Percentiles rank a stretch among this genome's conserved stretches.
phyloP scores from a whole-genome alignment of 768 basidiomycete species.

The Pleurotus platypus region DNA sequence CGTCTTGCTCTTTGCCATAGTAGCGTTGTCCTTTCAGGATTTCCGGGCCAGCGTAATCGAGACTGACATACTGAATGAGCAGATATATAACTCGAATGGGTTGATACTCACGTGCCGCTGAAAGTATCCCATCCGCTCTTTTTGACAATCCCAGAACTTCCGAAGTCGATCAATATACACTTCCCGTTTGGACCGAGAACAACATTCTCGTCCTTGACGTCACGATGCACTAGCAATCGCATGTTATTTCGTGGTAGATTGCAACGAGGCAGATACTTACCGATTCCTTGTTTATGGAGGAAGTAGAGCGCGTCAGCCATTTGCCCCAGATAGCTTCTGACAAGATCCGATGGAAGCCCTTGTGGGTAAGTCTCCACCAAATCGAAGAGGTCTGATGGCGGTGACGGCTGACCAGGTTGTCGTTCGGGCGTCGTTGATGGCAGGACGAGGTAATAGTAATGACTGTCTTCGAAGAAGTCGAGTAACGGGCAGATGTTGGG shows the following conservation, averaged over 20 bases:
- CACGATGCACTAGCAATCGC: slow-evolving; percentile 73
- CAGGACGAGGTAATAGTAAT: slow-evolving; percentile 94
- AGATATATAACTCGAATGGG: slow-evolving; percentile 6
- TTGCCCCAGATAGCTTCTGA: slow-evolving; percentile 88
- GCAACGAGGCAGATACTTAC: slow-evolving; percentile 36
- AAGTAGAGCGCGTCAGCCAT: slow-evolving; percentile 89
- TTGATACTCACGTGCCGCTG: slow-evolving; percentile 77
- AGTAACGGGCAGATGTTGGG: slow-evolving; percentile 93
- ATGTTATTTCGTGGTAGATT: slow-evolving; percentile 5
- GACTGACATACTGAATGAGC: slow-evolving; percentile 33
- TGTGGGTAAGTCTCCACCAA: slow-evolving; percentile 86
- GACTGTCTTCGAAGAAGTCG: slow-evolving; percentile 95
- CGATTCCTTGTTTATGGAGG: slow-evolving; percentile 88
- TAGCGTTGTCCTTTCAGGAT: slow-evolving; percentile 94
- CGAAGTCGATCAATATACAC: slow-evolving; percentile 95
- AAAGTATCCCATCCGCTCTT: slow-evolving; percentile 89
- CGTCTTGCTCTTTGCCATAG: slow-evolving; percentile 94
- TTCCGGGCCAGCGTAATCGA: slow-evolving; percentile 96
- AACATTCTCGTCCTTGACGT: slow-evolving; percentile 98
- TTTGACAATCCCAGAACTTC: slow-evolving; percentile 83
- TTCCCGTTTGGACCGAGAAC: slow-evolving; percentile 76
- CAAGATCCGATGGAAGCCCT: slow-evolving; percentile 70
- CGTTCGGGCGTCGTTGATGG: slow-evolving; percentile 70
- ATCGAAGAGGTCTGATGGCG: slow-evolving; percentile 88
- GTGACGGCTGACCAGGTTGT: slow-evolving; percentile 44